phyloP scores from a whole-genome alignment of 257 asterid genomes.

The Gardenia jasminoides region DNA sequence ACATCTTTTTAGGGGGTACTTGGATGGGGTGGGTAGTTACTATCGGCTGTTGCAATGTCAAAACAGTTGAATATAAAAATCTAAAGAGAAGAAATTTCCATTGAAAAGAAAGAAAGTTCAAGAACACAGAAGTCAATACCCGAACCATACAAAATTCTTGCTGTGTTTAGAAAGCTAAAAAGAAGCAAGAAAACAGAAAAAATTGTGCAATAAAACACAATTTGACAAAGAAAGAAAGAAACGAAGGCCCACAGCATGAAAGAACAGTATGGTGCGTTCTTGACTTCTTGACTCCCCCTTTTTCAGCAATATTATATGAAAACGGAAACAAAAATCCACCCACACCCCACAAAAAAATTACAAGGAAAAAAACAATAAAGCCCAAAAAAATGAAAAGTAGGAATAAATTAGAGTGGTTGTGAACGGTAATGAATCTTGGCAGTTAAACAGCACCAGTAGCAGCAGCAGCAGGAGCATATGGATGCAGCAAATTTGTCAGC shows the following conservation, averaged over 20 bases:
- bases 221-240: background rate
- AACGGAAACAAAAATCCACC: background rate
- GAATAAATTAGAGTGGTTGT: slow-evolving; percentile 35
- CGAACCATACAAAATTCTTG: slow-evolving; percentile 80
- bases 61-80: slow-evolving; percentile 1
- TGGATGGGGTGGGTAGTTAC: background rate
- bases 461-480: slow-evolving; percentile 35
- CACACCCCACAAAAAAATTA: background rate
- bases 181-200: background rate
- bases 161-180: slow-evolving; percentile 20
- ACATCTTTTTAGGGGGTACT: background rate
- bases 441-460: slow-evolving; percentile 38
- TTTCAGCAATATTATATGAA: slow-evolving; percentile 18
- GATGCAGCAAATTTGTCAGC: slow-evolving; percentile 42
- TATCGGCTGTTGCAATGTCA: background rate
- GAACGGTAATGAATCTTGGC: slow-evolving; percentile 38
- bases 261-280: slow-evolving; percentile 57
- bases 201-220: background rate
- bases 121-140: slow-evolving; percentile 89
- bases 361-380: background rate
- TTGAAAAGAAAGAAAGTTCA: slow-evolving; percentile 20
- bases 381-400: background rate
- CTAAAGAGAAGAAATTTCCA: slow-evolving; percentile 15
- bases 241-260: slow-evolving; percentile 27
- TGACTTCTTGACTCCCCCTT: slow-evolving; percentile 68